Conservation (phyloP, 2,329 filamentous ascomycete species). For the Sordariomycetes sp. region DNA sequence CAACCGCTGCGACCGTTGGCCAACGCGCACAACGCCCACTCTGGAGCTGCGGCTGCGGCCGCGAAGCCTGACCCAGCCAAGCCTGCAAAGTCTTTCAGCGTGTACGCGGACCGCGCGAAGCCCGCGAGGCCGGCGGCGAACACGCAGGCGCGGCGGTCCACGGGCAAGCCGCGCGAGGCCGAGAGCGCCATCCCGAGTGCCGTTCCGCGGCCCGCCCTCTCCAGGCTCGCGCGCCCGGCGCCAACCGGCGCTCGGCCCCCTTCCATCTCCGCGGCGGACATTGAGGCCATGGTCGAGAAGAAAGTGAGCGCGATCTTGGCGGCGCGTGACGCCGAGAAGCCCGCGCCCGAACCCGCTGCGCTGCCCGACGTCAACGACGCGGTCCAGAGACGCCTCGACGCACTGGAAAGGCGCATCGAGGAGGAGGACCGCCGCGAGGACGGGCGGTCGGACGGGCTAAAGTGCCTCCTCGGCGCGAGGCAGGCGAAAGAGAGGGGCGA, state of each 20-base stretch:
- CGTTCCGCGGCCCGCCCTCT: conserved; percentile 19
- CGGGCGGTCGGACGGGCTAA: conserved; percentile 67
- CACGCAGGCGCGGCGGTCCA: conserved; percentile 21
- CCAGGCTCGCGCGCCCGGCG: conserved; percentile 33
- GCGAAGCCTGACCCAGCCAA: conserved; percentile 43
- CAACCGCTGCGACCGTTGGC: conserved; percentile 73
- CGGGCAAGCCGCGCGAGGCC: conserved; percentile 33
- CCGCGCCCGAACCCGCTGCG: conserved; percentile 30
- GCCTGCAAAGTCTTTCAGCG: conserved; percentile 73
- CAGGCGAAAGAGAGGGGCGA: conserved; percentile 81
- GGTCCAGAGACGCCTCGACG: conserved; percentile 70
- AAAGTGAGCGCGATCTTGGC: conserved; percentile 86
- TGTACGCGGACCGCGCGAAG: conserved; percentile 68
- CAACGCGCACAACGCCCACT: conserved; percentile 66
- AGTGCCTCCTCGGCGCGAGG: conserved; percentile 80
- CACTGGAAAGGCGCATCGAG: conserved; percentile 78
- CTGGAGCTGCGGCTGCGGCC: conserved; percentile 35
- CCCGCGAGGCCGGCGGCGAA: conserved; percentile 23
- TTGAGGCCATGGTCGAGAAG: conserved; percentile 85
- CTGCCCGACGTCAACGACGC: conserved; percentile 54
- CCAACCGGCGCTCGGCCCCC: conserved; percentile 13
- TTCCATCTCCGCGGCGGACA: conserved; percentile 59
- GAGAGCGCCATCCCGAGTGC: conserved; percentile 14
- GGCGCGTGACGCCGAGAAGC: conserved; percentile 49
- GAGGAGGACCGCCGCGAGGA: conserved; percentile 52